Evolutionary conservation across 768 basidiomycete species (phyloP).

Genomic region (button mushroom (Agaricus bisporus)): DNA sequence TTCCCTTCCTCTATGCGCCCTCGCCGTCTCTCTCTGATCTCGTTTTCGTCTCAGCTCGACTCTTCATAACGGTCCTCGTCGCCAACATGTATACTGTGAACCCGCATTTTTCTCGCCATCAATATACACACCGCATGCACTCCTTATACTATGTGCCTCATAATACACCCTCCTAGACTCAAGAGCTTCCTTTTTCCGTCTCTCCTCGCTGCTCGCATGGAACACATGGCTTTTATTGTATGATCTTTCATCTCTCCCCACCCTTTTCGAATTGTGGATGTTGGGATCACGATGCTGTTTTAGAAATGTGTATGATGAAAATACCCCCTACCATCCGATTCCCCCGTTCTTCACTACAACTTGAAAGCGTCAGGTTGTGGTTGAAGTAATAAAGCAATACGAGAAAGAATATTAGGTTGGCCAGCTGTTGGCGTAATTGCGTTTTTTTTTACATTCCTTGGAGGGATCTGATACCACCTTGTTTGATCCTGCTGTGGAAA

Average conservation of each 20-base stretch:
- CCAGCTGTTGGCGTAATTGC: slow-evolving; percentile 10
- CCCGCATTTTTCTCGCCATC: background rate
- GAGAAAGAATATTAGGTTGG: slow-evolving; percentile 7
- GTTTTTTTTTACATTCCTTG: slow-evolving; percentile 5
- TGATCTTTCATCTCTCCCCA: slow-evolving; percentile 9
- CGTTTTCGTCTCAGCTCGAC: background rate
- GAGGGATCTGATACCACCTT: background rate
- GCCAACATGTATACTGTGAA: slow-evolving; percentile 3
- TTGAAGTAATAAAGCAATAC: slow-evolving; percentile 1
- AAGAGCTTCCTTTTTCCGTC: background rate
- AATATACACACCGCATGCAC: slow-evolving; percentile 9
- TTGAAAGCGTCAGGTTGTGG: background rate
- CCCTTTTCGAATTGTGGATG: slow-evolving; percentile 5
- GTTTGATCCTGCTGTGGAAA: slow-evolving; percentile 1
- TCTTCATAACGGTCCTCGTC: slow-evolving; percentile 7
- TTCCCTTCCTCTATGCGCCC: background rate
- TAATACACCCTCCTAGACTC: slow-evolving; percentile 8
- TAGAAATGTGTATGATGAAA: slow-evolving; percentile 11
- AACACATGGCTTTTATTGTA: slow-evolving; percentile 11
- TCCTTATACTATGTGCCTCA: slow-evolving; percentile 1
- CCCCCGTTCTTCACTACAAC: background rate
- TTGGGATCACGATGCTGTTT: slow-evolving; percentile 6
- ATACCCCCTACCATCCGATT: slow-evolving; percentile 3
- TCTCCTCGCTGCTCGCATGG: slow-evolving; percentile 9
- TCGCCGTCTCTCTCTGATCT: background rate